Evolutionary conservation across 1,284 basidiomycete species (phyloP), one percentile per base, ranked within the genome.

Genomic region (Coriolopsis trogii): DNA sequence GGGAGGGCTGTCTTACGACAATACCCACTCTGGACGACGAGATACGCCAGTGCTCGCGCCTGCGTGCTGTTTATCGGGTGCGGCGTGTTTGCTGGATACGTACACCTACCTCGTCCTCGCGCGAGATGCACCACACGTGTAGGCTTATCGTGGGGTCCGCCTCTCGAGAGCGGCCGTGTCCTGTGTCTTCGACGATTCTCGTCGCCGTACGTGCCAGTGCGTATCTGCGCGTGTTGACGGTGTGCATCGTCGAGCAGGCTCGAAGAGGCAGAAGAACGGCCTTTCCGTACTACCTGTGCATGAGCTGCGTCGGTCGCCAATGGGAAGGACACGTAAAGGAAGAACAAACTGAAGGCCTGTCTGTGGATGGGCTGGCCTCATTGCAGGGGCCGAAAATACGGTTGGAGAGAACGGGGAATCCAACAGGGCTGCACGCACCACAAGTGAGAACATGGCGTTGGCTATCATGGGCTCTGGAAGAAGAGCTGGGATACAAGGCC

Each of bases 101-200:
- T 25, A 45, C 36, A 48, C 55, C 48, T 50, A 51, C 45, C 40
- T 38, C 46, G 16, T 15, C 48, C 20, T 42, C 38, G n/a, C 9
- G 54, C 49, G 49, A 47, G 49, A 13, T 26, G 46, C 24, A 21
- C 16, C 13, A 37, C 57, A 59, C 57, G 53, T 59, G 57, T 43
- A 20, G 53, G 46, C 57, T 59, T 59, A 59, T 59, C 57, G 52
- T 39, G 49, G 49, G 40, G 46, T 48, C 18, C 51, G 46, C 43
- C 46, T 36, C 38, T 25, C 26, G 33, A 16, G 33, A 34, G 33
- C 33, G 7, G 8, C n/a, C 33, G 33, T 16, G 33, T n/a, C 6
- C 13, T 13, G 28, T 30, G 13, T n/a, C n/a, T n/a, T n/a, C n/a
- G n/a, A n/a, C n/a, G n/a, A n/a, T 21, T 28, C 38, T 29, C 33